A percentile compares a stretch with the other conserved stretches of the same genome.
Conservation (phyloP, 1,284 basidiomycete species). For the Puccinia horiana region DNA sequence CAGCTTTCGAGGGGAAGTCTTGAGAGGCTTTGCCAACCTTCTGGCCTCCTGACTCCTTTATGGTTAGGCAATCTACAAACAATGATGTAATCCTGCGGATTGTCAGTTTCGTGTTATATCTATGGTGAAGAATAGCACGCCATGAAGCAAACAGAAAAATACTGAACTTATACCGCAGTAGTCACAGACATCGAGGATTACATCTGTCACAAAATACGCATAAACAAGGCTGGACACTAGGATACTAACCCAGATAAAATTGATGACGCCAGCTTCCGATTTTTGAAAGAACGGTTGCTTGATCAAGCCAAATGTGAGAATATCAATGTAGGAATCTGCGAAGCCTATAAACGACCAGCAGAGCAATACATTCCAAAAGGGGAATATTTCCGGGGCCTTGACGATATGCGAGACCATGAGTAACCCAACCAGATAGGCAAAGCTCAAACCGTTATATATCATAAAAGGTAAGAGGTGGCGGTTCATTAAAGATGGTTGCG, state of each 20-base stretch:
- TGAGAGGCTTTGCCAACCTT: conserved; percentile 3
- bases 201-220: conserved; percentile 46
- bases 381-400: conserved; percentile 69
- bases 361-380: conserved; percentile 83
- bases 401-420: conserved; percentile 94
- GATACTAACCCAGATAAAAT: conserved; percentile 47
- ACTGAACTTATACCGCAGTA: conserved; percentile 45
- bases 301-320: conserved; percentile 26
- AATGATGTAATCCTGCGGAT: neutral
- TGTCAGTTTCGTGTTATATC: neutral
- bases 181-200: conserved; percentile 48
- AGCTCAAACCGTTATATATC: conserved; percentile 52
- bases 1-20: conserved; percentile 1
- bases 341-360: conserved; percentile 76
- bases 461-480: conserved; percentile 62
- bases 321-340: conserved; percentile 64
- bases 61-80: conserved; percentile 25
- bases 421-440: conserved; percentile 71
- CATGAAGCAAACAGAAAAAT: neutral
- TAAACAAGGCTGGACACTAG: conserved; percentile 30
- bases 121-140: neutral
- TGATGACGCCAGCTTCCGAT: conserved; percentile 1
- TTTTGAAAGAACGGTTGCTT: conserved; percentile 42
- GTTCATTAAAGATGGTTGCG: conserved; percentile 61
- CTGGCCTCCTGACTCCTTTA: conserved; percentile 20